phyloP scores from a whole-genome alignment of 805 yeast species.

The Starmera quercuum region DNA sequence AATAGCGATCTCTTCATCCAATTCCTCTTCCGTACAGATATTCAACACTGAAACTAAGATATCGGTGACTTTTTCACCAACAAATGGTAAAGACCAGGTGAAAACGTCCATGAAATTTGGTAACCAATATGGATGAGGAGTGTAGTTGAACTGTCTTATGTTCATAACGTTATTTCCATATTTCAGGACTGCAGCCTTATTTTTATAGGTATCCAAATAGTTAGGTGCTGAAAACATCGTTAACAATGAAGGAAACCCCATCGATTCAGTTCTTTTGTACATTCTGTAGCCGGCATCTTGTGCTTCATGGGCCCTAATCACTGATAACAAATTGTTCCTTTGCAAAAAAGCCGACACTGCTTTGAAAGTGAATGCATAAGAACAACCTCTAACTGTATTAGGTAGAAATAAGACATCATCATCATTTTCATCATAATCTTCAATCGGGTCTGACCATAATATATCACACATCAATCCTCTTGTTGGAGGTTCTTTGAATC shows the following conservation, averaged over 20 bases:
- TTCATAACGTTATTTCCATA: conserved; percentile 91
- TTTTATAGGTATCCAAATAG: conserved; percentile 84
- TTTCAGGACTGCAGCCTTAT: conserved; percentile 91
- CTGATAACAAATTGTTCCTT: conserved; percentile 69
- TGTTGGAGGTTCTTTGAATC: conserved; percentile 91
- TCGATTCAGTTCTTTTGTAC: conserved; percentile 75
- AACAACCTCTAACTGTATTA: conserved; percentile 83
- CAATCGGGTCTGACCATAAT: conserved; percentile 95
- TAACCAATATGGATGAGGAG: conserved; percentile 95
- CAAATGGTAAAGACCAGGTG: conserved; percentile 96
- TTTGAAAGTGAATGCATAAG: conserved; percentile 78
- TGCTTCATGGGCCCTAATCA: conserved; percentile 94
- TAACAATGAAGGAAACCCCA: conserved; percentile 84
- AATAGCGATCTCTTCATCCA: conserved; percentile 64
- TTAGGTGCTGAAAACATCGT: conserved; percentile 96
- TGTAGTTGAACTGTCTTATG: conserved; percentile 85
- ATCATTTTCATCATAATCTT: conserved; percentile 61
- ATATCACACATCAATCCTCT: conserved; percentile 91
- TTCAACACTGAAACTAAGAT: conserved; percentile 85
- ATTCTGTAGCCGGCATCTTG: conserved; percentile 96
- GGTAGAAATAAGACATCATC: conserved; percentile 40
- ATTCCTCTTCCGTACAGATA: conserved; percentile 92
- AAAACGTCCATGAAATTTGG: conserved; percentile 97
- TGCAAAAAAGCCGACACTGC: conserved; percentile 72
- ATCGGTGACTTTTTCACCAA: conserved; percentile 92